phyloP scores from a whole-genome alignment of 176 grass and related monocot species.

The Triticum monococcum region DNA sequence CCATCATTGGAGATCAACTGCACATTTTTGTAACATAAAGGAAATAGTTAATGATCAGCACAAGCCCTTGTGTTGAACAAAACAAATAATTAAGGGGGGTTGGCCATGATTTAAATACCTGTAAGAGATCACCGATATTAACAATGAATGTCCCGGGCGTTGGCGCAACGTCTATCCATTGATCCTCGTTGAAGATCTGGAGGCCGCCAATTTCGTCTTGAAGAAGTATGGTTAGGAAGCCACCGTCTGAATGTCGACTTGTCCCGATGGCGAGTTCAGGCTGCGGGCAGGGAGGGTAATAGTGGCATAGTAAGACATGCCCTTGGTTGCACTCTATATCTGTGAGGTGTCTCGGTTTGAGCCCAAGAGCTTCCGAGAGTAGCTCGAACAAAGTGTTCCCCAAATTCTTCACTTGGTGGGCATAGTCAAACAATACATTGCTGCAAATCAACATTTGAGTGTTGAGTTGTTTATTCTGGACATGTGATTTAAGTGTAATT shows the following conservation, averaged over 20 bases:
- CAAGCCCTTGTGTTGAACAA: too few relatives aligned
- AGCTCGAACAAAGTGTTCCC: slow-evolving; percentile 35
- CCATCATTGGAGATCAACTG: slow-evolving; percentile 63
- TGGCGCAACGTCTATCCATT: slow-evolving; percentile 41
- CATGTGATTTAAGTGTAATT: too few relatives aligned
- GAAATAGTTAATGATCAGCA: too few relatives aligned
- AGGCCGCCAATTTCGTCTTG: slow-evolving; percentile 52
- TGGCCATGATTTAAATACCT: slow-evolving; percentile 24
- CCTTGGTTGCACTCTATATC: slow-evolving; percentile 51
- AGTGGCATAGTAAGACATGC: slow-evolving; percentile 46
- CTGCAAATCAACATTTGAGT: background rate
- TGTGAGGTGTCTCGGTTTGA: slow-evolving; percentile 21
- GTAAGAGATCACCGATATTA: slow-evolving; percentile 51
- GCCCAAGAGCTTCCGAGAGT: slow-evolving; percentile 58
- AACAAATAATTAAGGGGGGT: too few relatives aligned
- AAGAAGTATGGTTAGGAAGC: slow-evolving; percentile 50
- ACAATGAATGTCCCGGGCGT: slow-evolving; percentile 45
- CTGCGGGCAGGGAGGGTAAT: slow-evolving; percentile 65
- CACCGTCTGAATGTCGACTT: slow-evolving; percentile 43
- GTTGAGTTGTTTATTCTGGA: background rate
- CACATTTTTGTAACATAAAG: background rate
- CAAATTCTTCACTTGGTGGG: slow-evolving; percentile 25
- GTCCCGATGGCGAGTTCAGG: slow-evolving; percentile 48
- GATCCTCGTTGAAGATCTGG: slow-evolving; percentile 32
- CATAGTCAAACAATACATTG: slow-evolving; percentile 42